Conservation (phyloP, 2,329 filamentous ascomycete species). For the Aspergillus brasiliensis region DNA sequence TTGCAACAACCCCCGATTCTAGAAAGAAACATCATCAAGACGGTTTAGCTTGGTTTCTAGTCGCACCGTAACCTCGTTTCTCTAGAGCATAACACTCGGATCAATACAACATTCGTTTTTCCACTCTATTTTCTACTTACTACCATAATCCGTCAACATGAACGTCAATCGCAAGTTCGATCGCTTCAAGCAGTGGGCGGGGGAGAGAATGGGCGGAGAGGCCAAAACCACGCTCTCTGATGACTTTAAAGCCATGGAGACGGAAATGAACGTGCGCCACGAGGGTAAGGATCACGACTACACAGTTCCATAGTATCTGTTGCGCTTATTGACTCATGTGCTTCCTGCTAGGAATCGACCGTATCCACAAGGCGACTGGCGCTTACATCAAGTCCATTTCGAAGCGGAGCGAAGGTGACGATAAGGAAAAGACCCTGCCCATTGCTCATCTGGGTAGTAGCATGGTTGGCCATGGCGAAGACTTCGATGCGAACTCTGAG, state of each 20-base stretch:
- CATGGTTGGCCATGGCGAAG: constrained; percentile 87
- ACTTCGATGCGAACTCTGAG: constrained; percentile 87
- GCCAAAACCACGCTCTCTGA: constrained; percentile 84
- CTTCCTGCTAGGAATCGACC: constrained; percentile 75
- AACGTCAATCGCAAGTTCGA: constrained; percentile 85
- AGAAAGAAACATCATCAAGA: neutral
- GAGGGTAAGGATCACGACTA: constrained; percentile 66
- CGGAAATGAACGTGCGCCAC: constrained; percentile 85
- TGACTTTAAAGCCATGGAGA: constrained; percentile 86
- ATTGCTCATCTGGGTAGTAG: constrained; percentile 77
- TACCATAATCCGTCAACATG: constrained; percentile 43
- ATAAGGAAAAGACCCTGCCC: constrained; percentile 83
- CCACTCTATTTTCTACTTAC: neutral
- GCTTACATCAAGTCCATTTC: constrained; percentile 85
- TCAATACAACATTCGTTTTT: neutral
- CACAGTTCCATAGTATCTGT: neutral
- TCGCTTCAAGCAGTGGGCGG: constrained; percentile 96
- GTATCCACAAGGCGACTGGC: constrained; percentile 81
- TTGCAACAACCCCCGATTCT: neutral
- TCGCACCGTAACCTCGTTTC: neutral
- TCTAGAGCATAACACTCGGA: neutral
- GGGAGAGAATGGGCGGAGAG: constrained; percentile 93
- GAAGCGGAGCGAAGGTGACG: constrained; percentile 80
- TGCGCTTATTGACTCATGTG: constrained; percentile 17
- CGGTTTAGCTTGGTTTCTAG: neutral